These are phyloP conservation scores for Incumbomyces lentus DNA, from an alignment of 2,329 filamentous ascomycete species.

Conservation along the genomic window DNA sequence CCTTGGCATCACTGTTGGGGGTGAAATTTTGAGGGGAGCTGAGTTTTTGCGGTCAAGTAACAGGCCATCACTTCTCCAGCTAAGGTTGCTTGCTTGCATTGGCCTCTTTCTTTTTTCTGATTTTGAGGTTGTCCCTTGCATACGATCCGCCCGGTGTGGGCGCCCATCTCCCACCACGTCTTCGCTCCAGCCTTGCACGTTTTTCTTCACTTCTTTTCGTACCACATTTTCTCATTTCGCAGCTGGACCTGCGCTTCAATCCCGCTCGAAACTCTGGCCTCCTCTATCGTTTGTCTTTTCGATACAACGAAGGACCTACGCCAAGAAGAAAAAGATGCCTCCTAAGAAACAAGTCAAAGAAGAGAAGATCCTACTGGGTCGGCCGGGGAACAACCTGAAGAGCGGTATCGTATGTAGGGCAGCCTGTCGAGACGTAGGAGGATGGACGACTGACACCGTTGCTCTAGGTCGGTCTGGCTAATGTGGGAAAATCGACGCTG, in stretches of 20 bases:
- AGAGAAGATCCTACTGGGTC: constrained; percentile 92
- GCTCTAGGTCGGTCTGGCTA: constrained; percentile 83
- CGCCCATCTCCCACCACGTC: constrained; percentile 5
- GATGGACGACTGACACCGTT: constrained; percentile 5
- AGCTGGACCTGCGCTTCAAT: constrained; percentile 57
- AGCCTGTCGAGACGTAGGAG: constrained; percentile 5
- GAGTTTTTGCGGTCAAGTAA: no score
- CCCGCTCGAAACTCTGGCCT: constrained; percentile 21
- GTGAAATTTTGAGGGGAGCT: no score
- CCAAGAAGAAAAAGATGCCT: constrained; percentile 68
- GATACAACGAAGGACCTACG: constrained; percentile 38
- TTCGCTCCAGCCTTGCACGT: neutral
- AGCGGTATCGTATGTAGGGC: constrained; percentile 86
- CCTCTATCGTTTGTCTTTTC: constrained; percentile 11
- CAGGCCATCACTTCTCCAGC: no score
- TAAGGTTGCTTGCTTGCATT: no score
- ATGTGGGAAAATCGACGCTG: constrained; percentile 97
- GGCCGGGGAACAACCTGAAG: constrained; percentile 96
- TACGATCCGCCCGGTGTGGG: constrained; percentile 2
- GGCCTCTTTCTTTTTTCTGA: neutral
- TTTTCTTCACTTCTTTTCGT: constrained; percentile 45
- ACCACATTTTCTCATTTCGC: constrained; percentile 44
- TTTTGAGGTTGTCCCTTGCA: neutral
- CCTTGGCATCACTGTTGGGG: no score
- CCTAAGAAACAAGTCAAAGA: constrained; percentile 87